Base-by-base conservation (phyloP, 805 yeast genomes). In the Candida anglica region DNA sequence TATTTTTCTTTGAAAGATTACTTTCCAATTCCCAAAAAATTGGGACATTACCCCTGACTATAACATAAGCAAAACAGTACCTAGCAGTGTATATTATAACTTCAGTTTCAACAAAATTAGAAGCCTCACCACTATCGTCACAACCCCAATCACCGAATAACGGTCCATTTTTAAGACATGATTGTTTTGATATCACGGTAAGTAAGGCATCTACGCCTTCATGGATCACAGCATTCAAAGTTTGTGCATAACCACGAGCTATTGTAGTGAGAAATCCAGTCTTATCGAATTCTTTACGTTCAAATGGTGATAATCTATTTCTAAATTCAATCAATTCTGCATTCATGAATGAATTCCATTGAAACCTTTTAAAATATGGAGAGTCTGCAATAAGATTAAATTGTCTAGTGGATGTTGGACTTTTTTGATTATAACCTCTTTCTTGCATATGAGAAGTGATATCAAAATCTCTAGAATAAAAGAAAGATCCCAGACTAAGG, bases 101-200 rank as follows among this genome's bases (percentile, higher is more conserved):
- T 48, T 76, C 81, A 3, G 75, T 60, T 43, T 76, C 81, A 15
- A 66, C 72, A 44, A 60, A 74, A 43, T 75, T 73, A 3, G 78
- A 62, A 10, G 64, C 75, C 15, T 65, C 62, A 1, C 80, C 78
- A 26, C 71, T 70, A 40, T 76, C 81, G 46, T 76, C 81, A 44
- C 74, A 63, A 21, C 81, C 77, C 60, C 71, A 71, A 19, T 75
- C 75, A 1, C 81, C 81, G 47, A 74, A 75, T 14, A 75, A 50
- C 0, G 71, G 66, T 0, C 79, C 79, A 23, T 53, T 54, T 40
- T 69, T 71, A 19, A 50, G 48, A 38, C 78, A 71, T 19, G 70
- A 62, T 41, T 75, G 81, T 43, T 71, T 74, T 3, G 78, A 65
- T 8, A 75, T 69, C 8, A 75, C 57, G 0, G 80, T 72, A 23